Percentiles rank a stretch among this genome's conserved stretches.
These are phyloP conservation scores for Cephaloascus albidus DNA, from an alignment of 805 yeast species.

Conservation along the genomic window DNA sequence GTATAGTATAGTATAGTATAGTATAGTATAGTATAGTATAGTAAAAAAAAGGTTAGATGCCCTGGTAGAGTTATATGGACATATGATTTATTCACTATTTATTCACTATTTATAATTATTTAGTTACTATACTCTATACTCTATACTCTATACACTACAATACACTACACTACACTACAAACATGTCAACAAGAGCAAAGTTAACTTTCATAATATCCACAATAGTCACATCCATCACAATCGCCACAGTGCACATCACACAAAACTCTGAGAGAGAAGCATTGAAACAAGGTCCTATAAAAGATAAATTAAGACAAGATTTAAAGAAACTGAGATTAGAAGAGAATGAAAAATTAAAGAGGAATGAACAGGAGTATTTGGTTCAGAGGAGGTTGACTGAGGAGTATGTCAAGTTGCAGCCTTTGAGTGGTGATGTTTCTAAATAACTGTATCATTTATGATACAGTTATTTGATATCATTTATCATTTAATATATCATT, in stretches of 20 bases:
- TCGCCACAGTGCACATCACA: conserved; percentile 59
- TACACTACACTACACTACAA: too few species aligned
- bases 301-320: conserved; percentile 62
- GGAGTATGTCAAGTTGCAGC: conserved; percentile 52
- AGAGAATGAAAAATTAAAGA: conserved; percentile 27
- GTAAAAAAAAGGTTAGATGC: too few species aligned
- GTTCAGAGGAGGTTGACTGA: conserved; percentile 52
- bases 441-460: too few species aligned
- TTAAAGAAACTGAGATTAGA: conserved; percentile 29
- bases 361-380: conserved; percentile 58
- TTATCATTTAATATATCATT: too few species aligned
- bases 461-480: too few species aligned
- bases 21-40: too few species aligned
- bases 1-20: too few species aligned
- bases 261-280: conserved; percentile 66
- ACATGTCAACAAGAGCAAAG: conserved; percentile 77
- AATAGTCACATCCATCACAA: conserved; percentile 46
- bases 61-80: too few species aligned
- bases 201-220: conserved; percentile 57
- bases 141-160: too few species aligned
- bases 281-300: conserved; percentile 74
- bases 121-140: too few species aligned
- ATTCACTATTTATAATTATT: too few species aligned
- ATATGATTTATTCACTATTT: too few species aligned
- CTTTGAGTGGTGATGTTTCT: conserved; percentile 46